These are phyloP conservation scores for Cadophora malorum DNA, from an alignment of 2,329 filamentous ascomycete species.

Conservation along the genomic window DNA sequence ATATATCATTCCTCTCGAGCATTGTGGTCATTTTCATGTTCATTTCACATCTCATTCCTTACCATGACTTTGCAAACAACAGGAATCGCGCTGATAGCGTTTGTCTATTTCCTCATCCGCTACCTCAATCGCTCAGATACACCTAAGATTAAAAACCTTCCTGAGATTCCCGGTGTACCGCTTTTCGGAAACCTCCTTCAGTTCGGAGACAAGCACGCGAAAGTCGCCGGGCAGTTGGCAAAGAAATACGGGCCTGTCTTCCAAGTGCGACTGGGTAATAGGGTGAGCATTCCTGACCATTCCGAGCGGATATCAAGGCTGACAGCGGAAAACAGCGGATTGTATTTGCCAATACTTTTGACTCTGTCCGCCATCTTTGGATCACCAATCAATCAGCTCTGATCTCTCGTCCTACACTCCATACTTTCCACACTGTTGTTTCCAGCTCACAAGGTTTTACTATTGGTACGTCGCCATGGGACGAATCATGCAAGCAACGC, in stretches of 20 bases:
- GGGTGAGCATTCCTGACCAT: slow-evolving; percentile 48
- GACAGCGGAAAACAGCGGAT: slow-evolving; percentile 57
- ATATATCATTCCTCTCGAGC: not conserved
- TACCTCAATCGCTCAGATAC: slow-evolving; percentile 58
- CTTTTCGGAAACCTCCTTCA: slow-evolving; percentile 69
- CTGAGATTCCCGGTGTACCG: slow-evolving; percentile 66
- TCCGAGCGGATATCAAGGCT: slow-evolving; percentile 15
- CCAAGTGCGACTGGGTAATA: slow-evolving; percentile 72
- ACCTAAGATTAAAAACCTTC: slow-evolving; percentile 65
- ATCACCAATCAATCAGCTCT: slow-evolving; percentile 79
- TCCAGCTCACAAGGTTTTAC: slow-evolving; percentile 80
- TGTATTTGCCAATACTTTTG: slow-evolving; percentile 80
- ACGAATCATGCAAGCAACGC: slow-evolving; percentile 78
- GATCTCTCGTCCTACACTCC: slow-evolving; percentile 78
- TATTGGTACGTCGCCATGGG: slow-evolving; percentile 84
- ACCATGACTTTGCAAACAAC: slow-evolving; percentile 37
- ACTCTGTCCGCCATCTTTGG: slow-evolving; percentile 76
- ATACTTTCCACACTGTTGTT: slow-evolving; percentile 83
- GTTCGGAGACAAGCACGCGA: slow-evolving; percentile 63
- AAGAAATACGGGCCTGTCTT: slow-evolving; percentile 69
- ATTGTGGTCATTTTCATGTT: not conserved
- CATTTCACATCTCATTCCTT: not conserved
- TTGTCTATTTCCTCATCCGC: slow-evolving; percentile 38
- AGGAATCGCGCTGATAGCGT: slow-evolving; percentile 40
- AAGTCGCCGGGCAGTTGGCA: slow-evolving; percentile 60